A percentile compares a stretch with the other conserved stretches of the same genome.
These are phyloP conservation scores for Lichtheimia ornata DNA, from an alignment of 371 early-diverging fungal species.

Conservation along the genomic window DNA sequence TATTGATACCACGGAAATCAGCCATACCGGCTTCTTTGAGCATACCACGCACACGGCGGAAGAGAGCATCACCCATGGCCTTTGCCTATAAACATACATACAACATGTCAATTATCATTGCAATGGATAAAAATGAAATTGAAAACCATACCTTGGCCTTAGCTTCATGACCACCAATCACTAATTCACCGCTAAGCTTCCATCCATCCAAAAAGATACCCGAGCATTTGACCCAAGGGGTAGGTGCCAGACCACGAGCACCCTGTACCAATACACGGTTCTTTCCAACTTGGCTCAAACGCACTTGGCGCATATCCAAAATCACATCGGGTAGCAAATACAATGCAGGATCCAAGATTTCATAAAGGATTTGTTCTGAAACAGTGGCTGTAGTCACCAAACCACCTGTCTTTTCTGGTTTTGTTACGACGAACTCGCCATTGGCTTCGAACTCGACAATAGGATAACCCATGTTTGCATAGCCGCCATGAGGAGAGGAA, in stretches of 20 bases:
- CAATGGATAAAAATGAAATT: too few relatives aligned
- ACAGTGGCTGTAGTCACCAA: slow-evolving; percentile 67
- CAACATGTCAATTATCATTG: background rate
- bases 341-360: slow-evolving; percentile 69
- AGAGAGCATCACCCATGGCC: slow-evolving; percentile 67
- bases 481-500: slow-evolving; percentile 61
- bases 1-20: slow-evolving; percentile 54
- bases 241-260: slow-evolving; percentile 68
- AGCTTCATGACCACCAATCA: slow-evolving; percentile 72
- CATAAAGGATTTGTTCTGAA: slow-evolving; percentile 73
- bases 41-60: slow-evolving; percentile 53
- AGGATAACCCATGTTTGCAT: slow-evolving; percentile 76
- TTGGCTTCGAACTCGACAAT: slow-evolving; percentile 63
- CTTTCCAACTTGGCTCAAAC: slow-evolving; percentile 53
- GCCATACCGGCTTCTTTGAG: slow-evolving; percentile 50
- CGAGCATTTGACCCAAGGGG: slow-evolving; percentile 67
- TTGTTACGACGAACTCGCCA: slow-evolving; percentile 70
- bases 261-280: slow-evolving; percentile 69
- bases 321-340: slow-evolving; percentile 78
- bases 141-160: slow-evolving; percentile 50
- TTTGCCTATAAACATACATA: slow-evolving; percentile 37
- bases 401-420: slow-evolving; percentile 73
- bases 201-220: slow-evolving; percentile 72
- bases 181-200: slow-evolving; percentile 66
- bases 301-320: slow-evolving; percentile 68